Evolutionary conservation across 768 basidiomycete species (phyloP).

Genomic region (Mycena galopus): DNA sequence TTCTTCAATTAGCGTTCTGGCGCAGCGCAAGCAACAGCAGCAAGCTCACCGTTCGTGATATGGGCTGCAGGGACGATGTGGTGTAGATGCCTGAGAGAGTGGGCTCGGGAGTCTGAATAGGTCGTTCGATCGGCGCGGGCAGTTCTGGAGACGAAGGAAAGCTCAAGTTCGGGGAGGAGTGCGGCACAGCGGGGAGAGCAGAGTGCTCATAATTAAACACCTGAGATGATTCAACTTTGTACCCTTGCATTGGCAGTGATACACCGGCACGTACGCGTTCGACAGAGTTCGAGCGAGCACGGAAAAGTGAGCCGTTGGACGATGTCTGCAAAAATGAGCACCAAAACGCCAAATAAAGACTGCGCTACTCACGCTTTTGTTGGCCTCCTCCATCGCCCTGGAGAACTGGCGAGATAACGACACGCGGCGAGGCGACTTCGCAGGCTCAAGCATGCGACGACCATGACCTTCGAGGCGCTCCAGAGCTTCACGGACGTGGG

Average conservation of each 20-base stretch:
- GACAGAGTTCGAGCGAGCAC: no score
- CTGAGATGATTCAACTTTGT: not conserved
- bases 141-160: slow-evolving; percentile 3
- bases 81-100: slow-evolving; percentile 3
- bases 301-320: no score
- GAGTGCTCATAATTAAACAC: not conserved
- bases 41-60: slow-evolving; percentile 7
- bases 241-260: no score
- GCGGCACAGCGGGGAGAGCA: not conserved
- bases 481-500: no score
- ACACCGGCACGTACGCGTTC: no score
- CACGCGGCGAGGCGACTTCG: slow-evolving; percentile 14
- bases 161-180: not conserved
- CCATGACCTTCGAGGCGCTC: slow-evolving; percentile 4
- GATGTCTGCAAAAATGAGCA: not conserved
- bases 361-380: slow-evolving; percentile 5
- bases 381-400: slow-evolving; percentile 25
- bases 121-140: not conserved
- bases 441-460: not conserved
- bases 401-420: slow-evolving; percentile 31
- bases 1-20: not conserved
- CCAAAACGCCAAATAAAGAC: not conserved
- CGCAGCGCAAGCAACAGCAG: not conserved
- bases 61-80: not conserved
- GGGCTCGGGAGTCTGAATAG: slow-evolving; percentile 18